A percentile compares a stretch with the other conserved stretches of the same genome.
These are phyloP conservation scores for Arabidopsis lyrata DNA, from an alignment of 441 rosid species.

Conservation along the genomic window DNA sequence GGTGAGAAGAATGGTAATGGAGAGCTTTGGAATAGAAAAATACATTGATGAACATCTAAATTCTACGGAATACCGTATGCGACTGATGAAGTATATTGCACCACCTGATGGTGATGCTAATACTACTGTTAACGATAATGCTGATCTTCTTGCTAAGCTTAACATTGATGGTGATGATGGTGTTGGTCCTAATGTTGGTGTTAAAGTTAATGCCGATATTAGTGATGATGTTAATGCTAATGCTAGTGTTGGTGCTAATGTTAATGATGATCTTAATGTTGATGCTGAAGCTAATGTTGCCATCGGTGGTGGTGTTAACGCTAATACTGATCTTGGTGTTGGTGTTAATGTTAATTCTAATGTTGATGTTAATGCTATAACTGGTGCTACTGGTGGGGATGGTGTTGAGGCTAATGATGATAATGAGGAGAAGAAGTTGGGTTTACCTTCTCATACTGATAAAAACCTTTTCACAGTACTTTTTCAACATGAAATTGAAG, in stretches of 20 bases:
- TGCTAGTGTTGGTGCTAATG: too few species aligned
- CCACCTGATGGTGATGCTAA: conserved; percentile 43
- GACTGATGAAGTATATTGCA: conserved; percentile 62
- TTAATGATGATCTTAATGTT: background rate
- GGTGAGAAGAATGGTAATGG: too few species aligned
- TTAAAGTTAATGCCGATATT: too few species aligned
- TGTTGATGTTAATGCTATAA: background rate
- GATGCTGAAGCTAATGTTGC: background rate
- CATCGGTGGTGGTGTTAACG: background rate
- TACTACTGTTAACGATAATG: too few species aligned
- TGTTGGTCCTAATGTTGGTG: background rate
- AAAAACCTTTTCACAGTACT: conserved; percentile 62
- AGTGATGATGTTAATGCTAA: background rate
- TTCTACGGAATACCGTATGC: conserved; percentile 59
- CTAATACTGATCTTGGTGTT: background rate
- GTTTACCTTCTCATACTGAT: conserved; percentile 60
- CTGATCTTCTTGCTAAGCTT: too few species aligned
- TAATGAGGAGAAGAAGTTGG: conserved; percentile 41
- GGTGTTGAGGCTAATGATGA: background rate
- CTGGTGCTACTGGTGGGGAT: background rate
- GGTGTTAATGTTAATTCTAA: background rate
- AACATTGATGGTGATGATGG: background rate
- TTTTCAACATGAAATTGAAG: conserved; percentile 64
- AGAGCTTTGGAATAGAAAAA: too few species aligned
- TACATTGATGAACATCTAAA: conserved; percentile 52